These are phyloP conservation scores for Entophlyctis luteolus DNA, from an alignment of 192 early-diverging fungal species.

Conservation along the genomic window DNA sequence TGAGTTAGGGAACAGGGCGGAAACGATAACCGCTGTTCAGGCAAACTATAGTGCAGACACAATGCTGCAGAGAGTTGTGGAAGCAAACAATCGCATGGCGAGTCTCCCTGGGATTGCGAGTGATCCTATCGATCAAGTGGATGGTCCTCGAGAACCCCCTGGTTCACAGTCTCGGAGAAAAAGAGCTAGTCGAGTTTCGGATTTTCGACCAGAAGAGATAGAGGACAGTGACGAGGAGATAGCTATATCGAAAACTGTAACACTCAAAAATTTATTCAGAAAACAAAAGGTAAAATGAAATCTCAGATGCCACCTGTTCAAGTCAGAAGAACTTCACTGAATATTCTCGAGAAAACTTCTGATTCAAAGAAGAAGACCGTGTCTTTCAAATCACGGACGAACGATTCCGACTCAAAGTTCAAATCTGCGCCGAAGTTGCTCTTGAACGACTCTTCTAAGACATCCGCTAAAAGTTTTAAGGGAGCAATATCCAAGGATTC, in stretches of 20 bases:
- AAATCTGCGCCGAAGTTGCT: neutral
- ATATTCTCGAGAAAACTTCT: no score
- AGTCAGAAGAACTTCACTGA: neutral
- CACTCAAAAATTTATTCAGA: no score
- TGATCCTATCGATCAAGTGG: neutral
- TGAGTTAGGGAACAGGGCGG: neutral
- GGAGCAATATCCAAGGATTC: no score
- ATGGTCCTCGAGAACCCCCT: conserved; percentile 13
- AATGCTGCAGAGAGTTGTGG: neutral
- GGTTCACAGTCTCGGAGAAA: neutral
- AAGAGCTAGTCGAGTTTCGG: neutral
- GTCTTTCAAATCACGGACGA: neutral
- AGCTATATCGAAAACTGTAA: no score
- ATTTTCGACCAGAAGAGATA: neutral
- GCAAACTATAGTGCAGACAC: neutral
- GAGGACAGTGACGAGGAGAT: conserved; percentile 20
- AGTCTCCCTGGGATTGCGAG: neutral
- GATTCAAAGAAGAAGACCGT: neutral
- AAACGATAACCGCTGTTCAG: no score
- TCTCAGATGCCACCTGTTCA: neutral
- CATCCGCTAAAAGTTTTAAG: neutral
- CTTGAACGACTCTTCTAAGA: no score
- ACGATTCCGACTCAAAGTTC: neutral
- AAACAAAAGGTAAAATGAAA: no score
- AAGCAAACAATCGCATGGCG: neutral